Evolutionary conservation across 805 yeast genomes (phyloP).

Genomic region (Sungouiella blattae): DNA sequence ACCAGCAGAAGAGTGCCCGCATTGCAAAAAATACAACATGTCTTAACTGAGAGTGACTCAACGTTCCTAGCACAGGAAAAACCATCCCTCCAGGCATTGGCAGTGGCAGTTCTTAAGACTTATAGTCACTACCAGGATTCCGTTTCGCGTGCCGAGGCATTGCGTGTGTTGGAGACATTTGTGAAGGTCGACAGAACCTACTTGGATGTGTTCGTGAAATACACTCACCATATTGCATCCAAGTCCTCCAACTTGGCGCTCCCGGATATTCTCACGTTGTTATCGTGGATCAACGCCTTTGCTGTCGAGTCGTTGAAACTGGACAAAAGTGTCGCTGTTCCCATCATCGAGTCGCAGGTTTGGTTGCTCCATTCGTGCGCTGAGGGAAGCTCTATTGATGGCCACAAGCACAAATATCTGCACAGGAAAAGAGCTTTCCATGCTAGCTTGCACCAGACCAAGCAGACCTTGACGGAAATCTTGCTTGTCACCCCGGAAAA

Average conservation of each 20-base stretch:
- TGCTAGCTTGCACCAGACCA: conserved; percentile 30
- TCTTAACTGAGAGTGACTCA: no score
- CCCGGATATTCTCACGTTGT: conserved; percentile 52
- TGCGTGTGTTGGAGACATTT: conserved; percentile 36
- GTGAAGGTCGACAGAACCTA: conserved; percentile 29
- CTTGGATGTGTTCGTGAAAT: conserved; percentile 34
- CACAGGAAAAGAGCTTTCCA: conserved; percentile 22
- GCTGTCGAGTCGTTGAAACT: conserved; percentile 15
- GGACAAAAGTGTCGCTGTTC: no score
- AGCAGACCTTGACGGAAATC: conserved; percentile 15
- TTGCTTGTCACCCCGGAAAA: conserved; percentile 5
- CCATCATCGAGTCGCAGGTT: conserved; percentile 31
- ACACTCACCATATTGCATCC: conserved; percentile 28
- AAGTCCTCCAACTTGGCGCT: conserved; percentile 43
- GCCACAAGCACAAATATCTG: conserved; percentile 5
- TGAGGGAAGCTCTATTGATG: conserved; percentile 20
- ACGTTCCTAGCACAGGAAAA: conserved; percentile 2
- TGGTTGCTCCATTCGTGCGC: conserved; percentile 37
- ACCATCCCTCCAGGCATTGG: conserved; percentile 18
- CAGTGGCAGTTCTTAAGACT: conserved; percentile 40
- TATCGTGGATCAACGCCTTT: conserved; percentile 53
- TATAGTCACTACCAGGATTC: conserved; percentile 50
- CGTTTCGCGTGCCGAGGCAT: conserved; percentile 43
- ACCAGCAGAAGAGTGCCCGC: conserved; percentile 32
- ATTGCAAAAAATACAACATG: conserved; percentile 25